A percentile compares a stretch with the other conserved stretches of the same genome.
Evolutionary conservation across 2,329 filamentous ascomycete species (phyloP).

Genomic region (Fusarium mexicanum): DNA sequence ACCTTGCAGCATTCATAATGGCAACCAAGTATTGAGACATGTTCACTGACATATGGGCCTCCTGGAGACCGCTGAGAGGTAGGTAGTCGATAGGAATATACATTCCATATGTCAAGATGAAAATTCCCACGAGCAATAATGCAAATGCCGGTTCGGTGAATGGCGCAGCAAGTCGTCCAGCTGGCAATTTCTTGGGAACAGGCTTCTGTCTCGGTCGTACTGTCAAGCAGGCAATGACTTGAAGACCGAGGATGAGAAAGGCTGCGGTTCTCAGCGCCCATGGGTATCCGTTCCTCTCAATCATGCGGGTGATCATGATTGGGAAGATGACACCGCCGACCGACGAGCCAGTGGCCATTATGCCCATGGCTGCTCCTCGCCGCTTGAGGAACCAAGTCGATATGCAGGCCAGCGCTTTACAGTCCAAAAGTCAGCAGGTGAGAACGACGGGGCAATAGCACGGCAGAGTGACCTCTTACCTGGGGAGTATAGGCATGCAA

Average conservation of each 20-base stretch:
- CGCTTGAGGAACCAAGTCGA: not conserved
- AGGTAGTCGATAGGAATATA: not conserved
- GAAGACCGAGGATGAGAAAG: not conserved
- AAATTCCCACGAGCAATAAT: not conserved
- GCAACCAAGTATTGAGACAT: not conserved
- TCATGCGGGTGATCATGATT: slow-evolving; percentile 9
- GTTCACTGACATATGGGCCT: not conserved
- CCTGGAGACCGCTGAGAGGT: not conserved
- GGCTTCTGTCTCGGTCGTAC: not conserved
- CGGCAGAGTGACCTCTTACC: not conserved
- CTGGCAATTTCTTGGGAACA: not conserved
- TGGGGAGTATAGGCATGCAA: not conserved
- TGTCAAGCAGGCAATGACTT: not conserved
- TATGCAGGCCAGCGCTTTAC: not conserved
- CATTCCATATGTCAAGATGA: not conserved
- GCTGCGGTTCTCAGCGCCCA: slow-evolving; percentile 2
- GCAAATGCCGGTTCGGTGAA: not conserved
- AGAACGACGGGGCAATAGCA: not conserved
- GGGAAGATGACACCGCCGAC: slow-evolving; percentile 13
- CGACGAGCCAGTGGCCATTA: not conserved
- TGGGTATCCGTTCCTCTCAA: not conserved
- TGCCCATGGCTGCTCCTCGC: slow-evolving; percentile 2
- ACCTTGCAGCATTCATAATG: not conserved
- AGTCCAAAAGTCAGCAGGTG: not conserved
- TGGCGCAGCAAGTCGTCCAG: not conserved